A percentile compares a stretch with the other conserved stretches of the same genome.
Evolutionary conservation across 106 monocot species (phyloP).

Genomic region (Allium sativum): DNA sequence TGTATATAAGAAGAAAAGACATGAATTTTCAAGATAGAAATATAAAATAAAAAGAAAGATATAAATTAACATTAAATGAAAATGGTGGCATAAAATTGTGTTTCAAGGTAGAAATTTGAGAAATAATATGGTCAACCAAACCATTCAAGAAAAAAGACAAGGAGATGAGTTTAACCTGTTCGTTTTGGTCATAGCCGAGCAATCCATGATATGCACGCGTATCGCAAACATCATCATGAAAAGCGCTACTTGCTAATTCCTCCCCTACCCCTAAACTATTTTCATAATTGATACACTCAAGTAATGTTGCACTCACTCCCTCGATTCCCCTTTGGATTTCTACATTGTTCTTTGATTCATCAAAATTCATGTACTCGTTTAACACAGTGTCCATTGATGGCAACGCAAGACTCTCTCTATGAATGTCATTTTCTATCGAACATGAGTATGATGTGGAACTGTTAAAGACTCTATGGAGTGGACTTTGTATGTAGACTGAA

Average conservation of each 20-base stretch:
- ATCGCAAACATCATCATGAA: neutral
- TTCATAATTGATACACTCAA: constrained; percentile 20
- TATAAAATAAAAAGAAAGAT: too few relatives aligned
- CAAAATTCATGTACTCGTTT: constrained; percentile 4
- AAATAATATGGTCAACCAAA: too few relatives aligned
- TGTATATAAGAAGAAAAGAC: too few relatives aligned
- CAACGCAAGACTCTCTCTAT: neutral
- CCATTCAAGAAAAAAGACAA: too few relatives aligned
- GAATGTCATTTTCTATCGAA: neutral
- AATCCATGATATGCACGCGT: neutral
- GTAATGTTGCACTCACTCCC: constrained; percentile 9
- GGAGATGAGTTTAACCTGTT: neutral
- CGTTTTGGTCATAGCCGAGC: neutral
- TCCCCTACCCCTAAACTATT: neutral
- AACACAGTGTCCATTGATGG: constrained; percentile 13
- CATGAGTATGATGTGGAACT: constrained; percentile 1
- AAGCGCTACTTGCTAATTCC: neutral
- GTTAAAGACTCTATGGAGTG: constrained; percentile 24
- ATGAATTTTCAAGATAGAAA: too few relatives aligned
- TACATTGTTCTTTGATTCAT: neutral
- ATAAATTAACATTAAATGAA: too few relatives aligned
- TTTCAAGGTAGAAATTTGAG: too few relatives aligned
- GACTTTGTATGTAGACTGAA: constrained; percentile 10
- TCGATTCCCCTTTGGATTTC: neutral
- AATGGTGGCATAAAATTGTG: too few relatives aligned